Evolutionary conservation across 208 protist genomes (phyloP), one percentile per base, ranked within the genome.

Genomic region (Trichomonas gallinae): DNA sequence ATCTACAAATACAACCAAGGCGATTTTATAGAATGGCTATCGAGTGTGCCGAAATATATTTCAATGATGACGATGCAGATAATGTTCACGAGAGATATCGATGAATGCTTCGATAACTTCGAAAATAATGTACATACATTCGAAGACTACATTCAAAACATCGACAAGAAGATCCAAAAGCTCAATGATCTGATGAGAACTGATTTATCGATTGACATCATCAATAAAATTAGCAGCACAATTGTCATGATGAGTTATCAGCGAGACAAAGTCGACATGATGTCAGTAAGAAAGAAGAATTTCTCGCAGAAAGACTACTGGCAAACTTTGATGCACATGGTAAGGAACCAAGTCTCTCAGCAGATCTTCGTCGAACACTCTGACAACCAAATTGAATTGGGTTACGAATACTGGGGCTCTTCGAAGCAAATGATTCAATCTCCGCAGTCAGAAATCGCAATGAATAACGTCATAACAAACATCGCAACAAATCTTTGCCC

Each of bases 91-190:
- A 51, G 13, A 48, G 87, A 93, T 48, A 51, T 93, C 26, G 17
- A 48, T 51, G 40, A 58, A 51, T 93, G 87, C 46, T 93, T 93
- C 46, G 44, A 93, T 58, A 93, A 93, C 31, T 93, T 93, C 26
- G 40, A 93, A 36, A 93, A 93, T 38, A 93, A 93, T 15, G 87
- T 48, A 58, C 40, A 93, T 17, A 51, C 87, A 15, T 51, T 93
- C 46, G 38, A 48, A 51, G 40, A 51, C 1, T 51, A 93, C 26
- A 34, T 11, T n/a, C 11, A 48, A 38, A 48, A 51, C n/a, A 34
- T 51, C 13, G 44, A 48, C 0, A 51, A 58, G 0, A 93, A 40
- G 10, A 34, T 17, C 17, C 13, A 34, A 34, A 51, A 34, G n/a
- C 21, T 93, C 3, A 51, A 38, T 93, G 17, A 93, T 93, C 31